Evolutionary conservation across 2,329 filamentous ascomycete species (phyloP), one percentile per base, ranked within the genome.

Genomic region (Simplicillium sp.): DNA sequence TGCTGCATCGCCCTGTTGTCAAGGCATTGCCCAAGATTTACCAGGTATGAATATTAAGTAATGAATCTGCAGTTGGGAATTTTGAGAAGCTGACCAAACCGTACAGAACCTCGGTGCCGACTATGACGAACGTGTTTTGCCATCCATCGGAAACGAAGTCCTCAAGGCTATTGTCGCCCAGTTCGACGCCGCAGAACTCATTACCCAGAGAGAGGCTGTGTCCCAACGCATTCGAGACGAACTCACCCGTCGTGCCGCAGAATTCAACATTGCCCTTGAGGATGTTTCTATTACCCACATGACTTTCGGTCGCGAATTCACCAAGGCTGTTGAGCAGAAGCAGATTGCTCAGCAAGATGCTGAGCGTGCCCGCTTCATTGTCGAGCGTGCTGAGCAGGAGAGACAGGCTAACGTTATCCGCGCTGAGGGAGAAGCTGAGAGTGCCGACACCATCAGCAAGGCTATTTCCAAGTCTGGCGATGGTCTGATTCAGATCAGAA

Each of bases 251-350:
- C 89, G 92, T 56, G 92, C 92, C 37, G 71, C 82, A 57, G 92
- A 98, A 66, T 98, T 98, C 80, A 95, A 98, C 75, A 98, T 98
- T 59, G 87, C 88, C 20, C 86, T 98, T 40, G 92, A 98, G 68
- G 92, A 98, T 59, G 92, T 98, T 45, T 94, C 87, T 59, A 98
- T 98, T 66, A 98, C 92, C 46, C 92, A 98, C 76, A 98, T 98
- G 92, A 98, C 92, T 40, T 98, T 98, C 62, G 92, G 92, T 54
- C 90, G 90, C 66, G 92, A 98, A 68, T 98, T 98, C 75, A 98
- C 92, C 46, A 86, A 87, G 66, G 92, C 92, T 50, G 92, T 98
- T 56, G 92, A 98, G 72, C 92, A 98, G 79, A 98, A 98, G 81
- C 92, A 98, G 75, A 98, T 98, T 64, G 92, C 92, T 42, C 92